phyloP scores from a whole-genome alignment of 2,329 filamentous ascomycete species.

The Nigrograna mackinnonii region DNA sequence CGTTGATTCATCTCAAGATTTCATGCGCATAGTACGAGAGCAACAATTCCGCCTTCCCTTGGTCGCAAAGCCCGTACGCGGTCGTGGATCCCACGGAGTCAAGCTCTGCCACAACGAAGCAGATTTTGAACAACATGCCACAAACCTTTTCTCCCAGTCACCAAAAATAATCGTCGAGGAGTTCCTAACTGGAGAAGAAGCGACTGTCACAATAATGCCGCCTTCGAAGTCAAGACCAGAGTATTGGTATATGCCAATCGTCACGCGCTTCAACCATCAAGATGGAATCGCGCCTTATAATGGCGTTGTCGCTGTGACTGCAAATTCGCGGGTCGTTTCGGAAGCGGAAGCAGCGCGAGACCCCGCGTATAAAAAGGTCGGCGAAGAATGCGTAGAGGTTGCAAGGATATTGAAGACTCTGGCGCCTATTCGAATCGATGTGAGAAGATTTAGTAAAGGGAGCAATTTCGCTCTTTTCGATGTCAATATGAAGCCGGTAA shows the following conservation, averaged over 20 bases:
- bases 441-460: slow-evolving; percentile 41
- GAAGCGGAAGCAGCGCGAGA: slow-evolving; percentile 34
- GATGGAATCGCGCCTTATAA: slow-evolving; percentile 56
- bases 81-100: slow-evolving; percentile 55
- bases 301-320: slow-evolving; percentile 50
- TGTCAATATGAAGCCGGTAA: slow-evolving; percentile 57
- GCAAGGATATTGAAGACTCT: slow-evolving; percentile 45
- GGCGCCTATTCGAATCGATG: slow-evolving; percentile 53
- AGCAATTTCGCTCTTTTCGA: slow-evolving; percentile 54
- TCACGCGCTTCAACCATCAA: slow-evolving; percentile 53
- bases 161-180: slow-evolving; percentile 52
- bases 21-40: no score
- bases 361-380: slow-evolving; percentile 33
- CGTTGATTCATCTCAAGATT: neutral
- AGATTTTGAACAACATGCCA: slow-evolving; percentile 40
- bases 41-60: slow-evolving; percentile 38
- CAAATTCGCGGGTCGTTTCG: slow-evolving; percentile 49
- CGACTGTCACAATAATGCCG: slow-evolving; percentile 57
- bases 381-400: slow-evolving; percentile 45
- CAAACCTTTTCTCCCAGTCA: slow-evolving; percentile 39
- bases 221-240: slow-evolving; percentile 34
- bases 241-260: slow-evolving; percentile 51
- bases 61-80: slow-evolving; percentile 54
- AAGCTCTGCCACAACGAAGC: slow-evolving; percentile 45
- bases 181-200: slow-evolving; percentile 53